Percentiles rank a stretch among this genome's conserved stretches.
Conservation (phyloP, 352 stramenopile genomes). For the Thalassiosira exigua region DNA sequence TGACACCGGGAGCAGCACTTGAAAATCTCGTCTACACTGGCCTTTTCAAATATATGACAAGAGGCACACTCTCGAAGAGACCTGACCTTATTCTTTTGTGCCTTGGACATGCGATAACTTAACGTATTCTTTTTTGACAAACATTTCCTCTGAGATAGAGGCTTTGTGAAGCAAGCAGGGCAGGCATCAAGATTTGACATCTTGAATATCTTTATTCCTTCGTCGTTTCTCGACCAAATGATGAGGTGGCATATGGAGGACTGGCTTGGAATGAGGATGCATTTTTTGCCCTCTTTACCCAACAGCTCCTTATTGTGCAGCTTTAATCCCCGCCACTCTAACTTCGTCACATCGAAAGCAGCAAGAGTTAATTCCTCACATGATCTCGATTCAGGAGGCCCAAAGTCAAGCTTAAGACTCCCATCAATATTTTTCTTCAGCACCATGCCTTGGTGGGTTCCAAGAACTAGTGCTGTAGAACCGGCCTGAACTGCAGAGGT, state of each 20-base stretch:
- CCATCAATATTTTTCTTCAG: neutral
- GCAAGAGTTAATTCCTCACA: neutral
- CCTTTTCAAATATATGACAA: neutral
- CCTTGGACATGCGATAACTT: neutral
- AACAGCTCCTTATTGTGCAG: neutral
- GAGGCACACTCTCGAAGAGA: neutral
- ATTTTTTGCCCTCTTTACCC: neutral
- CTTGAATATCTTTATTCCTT: slow-evolving; percentile 1
- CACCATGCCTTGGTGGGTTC: neutral
- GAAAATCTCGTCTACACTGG: neutral
- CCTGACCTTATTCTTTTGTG: neutral
- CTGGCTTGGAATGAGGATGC: neutral
- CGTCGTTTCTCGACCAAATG: neutral
- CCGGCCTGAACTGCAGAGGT: neutral
- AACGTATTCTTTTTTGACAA: neutral
- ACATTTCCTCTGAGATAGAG: neutral
- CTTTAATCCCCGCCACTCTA: neutral
- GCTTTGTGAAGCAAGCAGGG: neutral
- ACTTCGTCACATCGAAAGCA: neutral
- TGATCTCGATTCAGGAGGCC: neutral
- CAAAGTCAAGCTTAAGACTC: neutral
- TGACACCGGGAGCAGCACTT: neutral
- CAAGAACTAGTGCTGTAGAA: neutral
- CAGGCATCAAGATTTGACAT: neutral
- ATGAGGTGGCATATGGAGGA: neutral